Evolutionary conservation across 768 basidiomycete species (phyloP).

Genomic region (Exsudoporus frostii): DNA sequence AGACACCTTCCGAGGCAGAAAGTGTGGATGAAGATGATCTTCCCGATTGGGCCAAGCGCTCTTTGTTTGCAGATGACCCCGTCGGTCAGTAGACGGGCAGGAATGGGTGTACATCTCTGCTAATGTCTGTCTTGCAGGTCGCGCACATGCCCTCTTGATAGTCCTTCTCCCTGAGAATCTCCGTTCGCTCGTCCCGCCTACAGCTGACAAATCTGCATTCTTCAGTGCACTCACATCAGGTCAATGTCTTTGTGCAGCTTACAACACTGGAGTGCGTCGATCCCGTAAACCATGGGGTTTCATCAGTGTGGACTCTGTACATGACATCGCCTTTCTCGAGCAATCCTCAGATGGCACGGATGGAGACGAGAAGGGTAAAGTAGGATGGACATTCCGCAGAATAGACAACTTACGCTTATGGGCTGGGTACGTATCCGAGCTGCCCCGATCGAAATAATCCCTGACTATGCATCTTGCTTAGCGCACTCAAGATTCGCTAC

Average conservation of each 20-base stretch:
- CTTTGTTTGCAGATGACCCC: constrained; percentile 50
- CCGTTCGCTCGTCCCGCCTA: constrained; percentile 36
- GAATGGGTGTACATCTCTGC: neutral
- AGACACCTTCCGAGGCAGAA: constrained; percentile 38
- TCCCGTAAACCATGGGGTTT: constrained; percentile 88
- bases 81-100: constrained; percentile 47
- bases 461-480: constrained; percentile 24
- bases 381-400: constrained; percentile 80
- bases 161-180: constrained; percentile 59
- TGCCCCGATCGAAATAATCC: neutral
- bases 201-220: constrained; percentile 37
- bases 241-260: constrained; percentile 74
- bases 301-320: constrained; percentile 71
- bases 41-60: constrained; percentile 73
- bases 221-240: constrained; percentile 66
- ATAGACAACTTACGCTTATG: constrained; percentile 84
- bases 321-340: constrained; percentile 73
- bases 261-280: constrained; percentile 76
- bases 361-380: constrained; percentile 45
- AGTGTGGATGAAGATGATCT: constrained; percentile 68
- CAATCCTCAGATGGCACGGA: constrained; percentile 36
- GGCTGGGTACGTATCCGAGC: constrained; percentile 61
- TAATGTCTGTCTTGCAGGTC: constrained; percentile 42
- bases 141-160: constrained; percentile 58
- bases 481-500: constrained; percentile 82